Percentiles rank a stretch among this genome's conserved stretches.
phyloP scores from a whole-genome alignment of 2,329 filamentous ascomycete genomes.

The Periconia sp. region DNA sequence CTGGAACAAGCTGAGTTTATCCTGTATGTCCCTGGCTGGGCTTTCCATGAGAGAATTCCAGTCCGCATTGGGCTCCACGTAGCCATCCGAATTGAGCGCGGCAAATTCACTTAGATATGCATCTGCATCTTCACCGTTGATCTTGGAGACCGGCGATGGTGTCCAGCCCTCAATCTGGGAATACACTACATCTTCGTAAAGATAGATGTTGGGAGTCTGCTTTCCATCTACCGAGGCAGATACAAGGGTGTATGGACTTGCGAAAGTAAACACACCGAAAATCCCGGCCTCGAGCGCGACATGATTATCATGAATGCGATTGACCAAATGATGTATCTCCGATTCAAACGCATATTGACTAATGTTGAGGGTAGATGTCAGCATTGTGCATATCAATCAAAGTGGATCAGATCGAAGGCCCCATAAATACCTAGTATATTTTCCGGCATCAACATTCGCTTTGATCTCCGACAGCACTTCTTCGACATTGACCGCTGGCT shows the following conservation, averaged over 20 bases:
- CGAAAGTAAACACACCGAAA: slow-evolving; percentile 27
- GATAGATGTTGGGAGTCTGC: slow-evolving; percentile 30
- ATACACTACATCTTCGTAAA: slow-evolving; percentile 29
- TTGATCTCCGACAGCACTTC: slow-evolving; percentile 29
- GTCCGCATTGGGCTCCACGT: slow-evolving; percentile 45
- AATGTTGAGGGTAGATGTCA: not conserved
- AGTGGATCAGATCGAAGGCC: too few relatives aligned
- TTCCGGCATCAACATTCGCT: slow-evolving; percentile 19
- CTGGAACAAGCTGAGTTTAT: slow-evolving; percentile 14
- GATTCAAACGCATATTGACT: slow-evolving; percentile 45
- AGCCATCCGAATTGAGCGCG: slow-evolving; percentile 33
- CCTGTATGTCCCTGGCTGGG: slow-evolving; percentile 21
- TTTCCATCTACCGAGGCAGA: slow-evolving; percentile 27
- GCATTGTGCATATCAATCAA: too few relatives aligned
- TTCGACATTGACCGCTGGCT: slow-evolving; percentile 40
- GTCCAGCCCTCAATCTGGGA: slow-evolving; percentile 19
- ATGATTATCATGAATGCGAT: slow-evolving; percentile 37
- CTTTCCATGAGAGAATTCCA: slow-evolving; percentile 41
- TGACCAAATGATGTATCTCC: slow-evolving; percentile 35
- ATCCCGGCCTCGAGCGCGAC: slow-evolving; percentile 27
- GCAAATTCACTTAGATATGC: slow-evolving; percentile 24
- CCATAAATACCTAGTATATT: slow-evolving; percentile 18
- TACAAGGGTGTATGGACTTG: slow-evolving; percentile 23
- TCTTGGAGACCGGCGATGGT: slow-evolving; percentile 22
- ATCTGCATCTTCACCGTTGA: slow-evolving; percentile 25